A percentile compares a stretch with the other conserved stretches of the same genome.
Evolutionary conservation across 768 basidiomycete genomes (phyloP).

Genomic region (Russula sp.): DNA sequence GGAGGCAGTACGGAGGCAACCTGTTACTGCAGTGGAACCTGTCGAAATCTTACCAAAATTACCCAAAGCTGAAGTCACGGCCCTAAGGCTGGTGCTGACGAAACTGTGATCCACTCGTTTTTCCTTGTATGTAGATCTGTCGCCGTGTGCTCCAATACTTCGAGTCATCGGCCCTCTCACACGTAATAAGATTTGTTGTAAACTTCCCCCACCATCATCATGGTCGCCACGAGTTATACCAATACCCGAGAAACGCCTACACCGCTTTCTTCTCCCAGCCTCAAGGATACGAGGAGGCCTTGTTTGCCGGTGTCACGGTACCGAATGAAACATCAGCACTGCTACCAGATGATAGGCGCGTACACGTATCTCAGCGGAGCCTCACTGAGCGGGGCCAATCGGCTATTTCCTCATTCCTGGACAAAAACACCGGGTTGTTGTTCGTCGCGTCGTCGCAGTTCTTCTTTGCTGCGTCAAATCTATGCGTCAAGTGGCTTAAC

Average conservation of each 20-base stretch:
- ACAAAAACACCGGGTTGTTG: slow-evolving; percentile 55
- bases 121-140: too few species aligned
- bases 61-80: too few species aligned
- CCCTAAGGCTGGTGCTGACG: too few species aligned
- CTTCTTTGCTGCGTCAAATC: slow-evolving; percentile 59
- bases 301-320: background rate
- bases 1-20: too few species aligned
- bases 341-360: background rate
- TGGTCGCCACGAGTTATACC: background rate
- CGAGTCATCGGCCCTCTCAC: too few species aligned
- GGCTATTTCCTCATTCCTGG: slow-evolving; percentile 16
- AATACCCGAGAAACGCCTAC: background rate
- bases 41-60: too few species aligned
- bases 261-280: background rate
- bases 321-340: slow-evolving; percentile 1
- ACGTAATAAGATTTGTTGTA: background rate
- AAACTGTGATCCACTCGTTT: too few species aligned
- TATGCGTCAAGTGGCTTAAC: slow-evolving; percentile 62
- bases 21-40: too few species aligned
- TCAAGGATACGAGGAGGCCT: background rate
- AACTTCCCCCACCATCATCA: background rate
- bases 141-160: too few species aligned
- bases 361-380: too few species aligned
- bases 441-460: slow-evolving; percentile 56
- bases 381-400: background rate